Conservation (phyloP, 805 yeast species). For the Starmerella ratchasimensis region DNA sequence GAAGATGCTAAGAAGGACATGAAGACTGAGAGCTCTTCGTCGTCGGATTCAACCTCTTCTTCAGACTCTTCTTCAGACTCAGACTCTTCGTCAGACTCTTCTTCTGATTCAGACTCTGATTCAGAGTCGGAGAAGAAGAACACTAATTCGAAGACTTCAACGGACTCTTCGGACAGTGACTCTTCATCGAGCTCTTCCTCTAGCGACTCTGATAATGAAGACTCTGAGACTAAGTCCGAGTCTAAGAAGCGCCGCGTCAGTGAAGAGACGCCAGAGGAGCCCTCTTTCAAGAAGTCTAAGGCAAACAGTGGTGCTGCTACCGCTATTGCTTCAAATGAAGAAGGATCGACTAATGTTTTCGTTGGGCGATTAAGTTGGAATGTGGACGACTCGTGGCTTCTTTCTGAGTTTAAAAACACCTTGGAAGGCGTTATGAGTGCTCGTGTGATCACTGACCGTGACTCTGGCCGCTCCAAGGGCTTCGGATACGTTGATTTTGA, state of each 20-base stretch:
- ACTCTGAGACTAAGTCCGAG: conserved; percentile 15
- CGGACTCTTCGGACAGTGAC: conserved; percentile 22
- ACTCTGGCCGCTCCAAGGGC: conserved; percentile 87
- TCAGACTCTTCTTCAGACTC: conserved; percentile 7
- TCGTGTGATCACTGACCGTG: conserved; percentile 87
- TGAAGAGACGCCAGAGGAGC: conserved; percentile 25
- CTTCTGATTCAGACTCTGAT: conserved; percentile 22
- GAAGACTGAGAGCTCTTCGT: no score
- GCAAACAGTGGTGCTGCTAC: conserved; percentile 22
- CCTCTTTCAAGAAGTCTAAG: conserved; percentile 34
- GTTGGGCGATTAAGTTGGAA: conserved; percentile 98
- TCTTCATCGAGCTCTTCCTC: conserved; percentile 1
- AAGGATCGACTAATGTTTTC: conserved; percentile 76
- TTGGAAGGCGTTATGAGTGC: conserved; percentile 74
- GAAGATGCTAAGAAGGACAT: no score
- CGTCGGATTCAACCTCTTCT: conserved; percentile 17
- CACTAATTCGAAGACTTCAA: conserved; percentile 3
- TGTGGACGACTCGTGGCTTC: conserved; percentile 89
- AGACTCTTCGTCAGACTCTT: conserved; percentile 6
- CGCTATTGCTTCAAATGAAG: conserved; percentile 24
- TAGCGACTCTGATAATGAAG: conserved; percentile 5
- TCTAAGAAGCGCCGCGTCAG: conserved; percentile 19
- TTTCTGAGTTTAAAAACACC: conserved; percentile 61
- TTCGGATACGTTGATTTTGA: conserved; percentile 89
- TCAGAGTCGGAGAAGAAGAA: conserved; percentile 16